Conservation (phyloP, 352 stramenopile genomes). For the Detonula confervacea region DNA sequence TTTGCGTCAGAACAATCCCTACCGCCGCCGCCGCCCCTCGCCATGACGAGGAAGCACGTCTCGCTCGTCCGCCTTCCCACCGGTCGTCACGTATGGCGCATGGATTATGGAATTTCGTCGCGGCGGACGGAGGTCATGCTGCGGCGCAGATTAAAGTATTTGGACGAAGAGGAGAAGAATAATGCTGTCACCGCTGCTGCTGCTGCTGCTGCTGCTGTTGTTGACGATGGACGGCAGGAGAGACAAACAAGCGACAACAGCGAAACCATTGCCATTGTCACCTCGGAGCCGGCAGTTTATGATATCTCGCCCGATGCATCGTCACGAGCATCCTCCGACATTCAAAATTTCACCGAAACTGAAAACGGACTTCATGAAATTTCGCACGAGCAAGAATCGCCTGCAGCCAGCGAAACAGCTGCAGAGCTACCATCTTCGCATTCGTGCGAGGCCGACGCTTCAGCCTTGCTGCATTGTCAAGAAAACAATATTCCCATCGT, state of each 20-base stretch:
- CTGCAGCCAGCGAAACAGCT: no score
- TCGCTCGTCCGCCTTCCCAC: slow-evolving; percentile 1
- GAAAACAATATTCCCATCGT: slow-evolving; percentile 14
- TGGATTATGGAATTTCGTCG: slow-evolving; percentile 9
- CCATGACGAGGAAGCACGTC: neutral
- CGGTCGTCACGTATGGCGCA: slow-evolving; percentile 8
- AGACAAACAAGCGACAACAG: neutral
- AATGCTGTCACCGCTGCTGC: no score
- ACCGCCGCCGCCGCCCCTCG: no score
- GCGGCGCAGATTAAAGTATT: slow-evolving; percentile 6
- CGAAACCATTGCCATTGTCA: slow-evolving; percentile 2
- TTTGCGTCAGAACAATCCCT: no score
- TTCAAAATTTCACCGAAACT: no score
- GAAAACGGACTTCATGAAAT: neutral
- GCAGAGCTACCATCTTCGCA: no score
- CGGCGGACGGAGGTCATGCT: slow-evolving; percentile 5
- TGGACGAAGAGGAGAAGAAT: no score
- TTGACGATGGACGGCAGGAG: neutral
- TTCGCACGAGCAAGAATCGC: neutral
- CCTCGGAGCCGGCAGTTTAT: neutral
- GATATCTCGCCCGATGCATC: neutral
- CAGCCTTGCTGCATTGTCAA: slow-evolving; percentile 7
- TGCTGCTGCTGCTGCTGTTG: neutral
- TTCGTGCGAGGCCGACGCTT: no score
- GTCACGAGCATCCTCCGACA: neutral